Conservation (phyloP, 768 basidiomycete genomes). For the Leucogyrophana mollusca region DNA sequence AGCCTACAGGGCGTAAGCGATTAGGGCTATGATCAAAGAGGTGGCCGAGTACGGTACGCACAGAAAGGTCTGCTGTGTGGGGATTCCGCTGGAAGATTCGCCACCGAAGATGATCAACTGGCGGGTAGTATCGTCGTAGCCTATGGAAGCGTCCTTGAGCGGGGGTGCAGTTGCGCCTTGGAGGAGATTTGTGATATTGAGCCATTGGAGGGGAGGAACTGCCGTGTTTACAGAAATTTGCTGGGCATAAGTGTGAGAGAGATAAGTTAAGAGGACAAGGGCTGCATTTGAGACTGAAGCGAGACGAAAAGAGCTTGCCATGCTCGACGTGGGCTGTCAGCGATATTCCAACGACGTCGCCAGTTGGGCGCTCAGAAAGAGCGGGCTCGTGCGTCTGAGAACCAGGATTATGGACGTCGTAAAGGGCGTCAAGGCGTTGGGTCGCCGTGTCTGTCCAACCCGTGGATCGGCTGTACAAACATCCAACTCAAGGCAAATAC, state of each 20-base stretch:
- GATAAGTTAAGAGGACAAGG: constrained; percentile 12
- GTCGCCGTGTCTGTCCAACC: constrained; percentile 9
- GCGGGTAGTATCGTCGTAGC: constrained; percentile 47
- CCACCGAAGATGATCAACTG: constrained; percentile 75
- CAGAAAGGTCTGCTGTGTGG: constrained; percentile 68
- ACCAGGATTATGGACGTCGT: neutral
- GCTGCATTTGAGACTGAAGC: constrained; percentile 12
- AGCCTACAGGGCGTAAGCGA: constrained; percentile 24
- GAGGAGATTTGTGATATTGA: constrained; percentile 62
- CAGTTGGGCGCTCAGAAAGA: constrained; percentile 28
- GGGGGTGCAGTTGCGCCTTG: constrained; percentile 55
- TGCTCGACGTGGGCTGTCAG: constrained; percentile 19
- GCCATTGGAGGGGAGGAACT: constrained; percentile 50
- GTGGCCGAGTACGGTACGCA: constrained; percentile 36
- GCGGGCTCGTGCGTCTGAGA: constrained; percentile 10
- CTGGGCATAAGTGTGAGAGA: constrained; percentile 35
- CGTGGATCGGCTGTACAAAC: constrained; percentile 2
- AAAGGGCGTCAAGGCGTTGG: constrained; percentile 9
- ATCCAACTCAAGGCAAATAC: constrained; percentile 1
- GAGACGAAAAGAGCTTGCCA: constrained; percentile 9
- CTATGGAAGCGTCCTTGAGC: constrained; percentile 71
- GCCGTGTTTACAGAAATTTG: constrained; percentile 51
- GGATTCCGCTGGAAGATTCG: constrained; percentile 62
- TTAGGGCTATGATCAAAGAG: neutral
- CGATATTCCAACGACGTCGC: constrained; percentile 10